Evolutionary conservation across 2,329 filamentous ascomycete species (phyloP), one percentile per base, ranked within the genome.

Genomic region (Leptodontidium sp.): DNA sequence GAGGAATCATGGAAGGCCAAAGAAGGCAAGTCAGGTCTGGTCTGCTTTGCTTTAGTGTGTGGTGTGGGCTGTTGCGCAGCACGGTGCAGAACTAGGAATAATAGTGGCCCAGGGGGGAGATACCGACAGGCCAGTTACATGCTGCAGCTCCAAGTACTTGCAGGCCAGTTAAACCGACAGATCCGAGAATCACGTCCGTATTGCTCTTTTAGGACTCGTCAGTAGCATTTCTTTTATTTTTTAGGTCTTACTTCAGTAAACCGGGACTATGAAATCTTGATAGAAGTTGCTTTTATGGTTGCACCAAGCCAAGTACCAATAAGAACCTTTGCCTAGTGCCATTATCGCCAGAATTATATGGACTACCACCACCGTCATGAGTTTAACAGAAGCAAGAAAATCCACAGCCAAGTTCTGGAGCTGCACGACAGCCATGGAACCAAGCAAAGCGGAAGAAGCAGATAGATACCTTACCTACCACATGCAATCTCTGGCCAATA

Each of bases 71-170:
- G 47, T 38, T 43, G 57, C 35, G 35, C 57, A 24, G 50, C 50
- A 26, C 24, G 32, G 52, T 32, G 29, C 29, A 32, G 29, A 35
- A 29, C 32, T 35, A 15, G 52, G 26, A 35, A 7, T 55, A 29
- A 55, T 55, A 55, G 52, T 55, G 52, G 5, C 26, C 52, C 8
- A 40, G 32, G 52, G 52, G 50, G 26, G 17, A 35, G 21, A 40
- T 40, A 40, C 55, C n/a, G n/a, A 45, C n/a, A 59, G 57, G 17
- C 57, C 57, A 59, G n/a, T 59, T 43, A 43, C 29, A 43, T 59
- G 57, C 35, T 17, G n/a, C 35, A 58, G 29, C n/a, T 17, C 15
- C 17, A 29, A 55, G 32, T 55, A 35, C 26, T 55, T 53, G 38
- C 57, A 45, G 21, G 21, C 21, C 35, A 59, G 57, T 21, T 59